A percentile compares a stretch with the other conserved stretches of the same genome.
Conservation (phyloP, 2,329 filamentous ascomycete genomes). For the Phialocephala subalpina region DNA sequence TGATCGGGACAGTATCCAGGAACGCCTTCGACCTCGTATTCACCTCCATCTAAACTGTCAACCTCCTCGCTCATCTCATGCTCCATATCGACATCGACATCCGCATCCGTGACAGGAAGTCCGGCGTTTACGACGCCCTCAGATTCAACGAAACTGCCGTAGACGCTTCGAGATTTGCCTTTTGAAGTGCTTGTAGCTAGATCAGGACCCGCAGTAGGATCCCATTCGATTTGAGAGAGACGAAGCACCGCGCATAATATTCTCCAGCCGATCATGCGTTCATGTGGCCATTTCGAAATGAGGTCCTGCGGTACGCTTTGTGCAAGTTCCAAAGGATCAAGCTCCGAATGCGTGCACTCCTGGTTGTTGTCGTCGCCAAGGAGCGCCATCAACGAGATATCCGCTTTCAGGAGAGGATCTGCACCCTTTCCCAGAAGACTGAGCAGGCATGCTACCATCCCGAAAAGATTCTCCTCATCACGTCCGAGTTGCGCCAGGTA, state of each 20-base stretch:
- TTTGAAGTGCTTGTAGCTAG: background rate
- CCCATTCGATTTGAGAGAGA: constrained; percentile 21
- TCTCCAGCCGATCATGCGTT: constrained; percentile 24
- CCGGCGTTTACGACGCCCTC: background rate
- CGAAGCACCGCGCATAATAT: constrained; percentile 26
- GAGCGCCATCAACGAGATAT: constrained; percentile 22
- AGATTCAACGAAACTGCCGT: background rate
- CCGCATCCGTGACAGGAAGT: background rate
- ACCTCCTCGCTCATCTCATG: background rate
- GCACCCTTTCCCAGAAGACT: constrained; percentile 43
- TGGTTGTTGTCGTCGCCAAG: constrained; percentile 13
- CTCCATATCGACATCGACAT: background rate
- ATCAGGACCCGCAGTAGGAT: background rate
- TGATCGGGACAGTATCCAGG: background rate
- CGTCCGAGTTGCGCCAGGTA: constrained; percentile 44
- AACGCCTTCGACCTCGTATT: background rate
- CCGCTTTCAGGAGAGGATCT: constrained; percentile 36
- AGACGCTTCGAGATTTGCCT: background rate
- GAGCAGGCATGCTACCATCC: constrained; percentile 47
- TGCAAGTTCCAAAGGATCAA: constrained; percentile 36
- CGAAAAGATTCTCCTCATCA: constrained; percentile 49
- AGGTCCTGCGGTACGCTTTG: constrained; percentile 22
- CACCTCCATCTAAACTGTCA: background rate
- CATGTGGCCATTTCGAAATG: constrained; percentile 26
- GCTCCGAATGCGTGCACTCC: constrained; percentile 35